Base-by-base conservation (phyloP, 2,329 filamentous ascomycete species). In the Pestalotiopsis sp. region DNA sequence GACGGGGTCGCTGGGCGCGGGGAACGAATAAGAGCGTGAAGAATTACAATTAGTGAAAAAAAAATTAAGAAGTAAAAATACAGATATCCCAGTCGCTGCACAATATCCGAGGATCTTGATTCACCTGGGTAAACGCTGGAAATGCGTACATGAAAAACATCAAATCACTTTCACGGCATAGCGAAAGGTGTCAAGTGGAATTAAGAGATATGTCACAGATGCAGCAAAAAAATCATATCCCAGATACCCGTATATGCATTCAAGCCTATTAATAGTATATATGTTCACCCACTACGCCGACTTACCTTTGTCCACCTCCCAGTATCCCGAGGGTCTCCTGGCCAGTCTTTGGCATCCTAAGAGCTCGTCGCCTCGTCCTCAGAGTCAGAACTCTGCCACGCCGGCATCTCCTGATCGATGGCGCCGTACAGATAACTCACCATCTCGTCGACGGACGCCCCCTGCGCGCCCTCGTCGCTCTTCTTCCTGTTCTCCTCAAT, bases 1-100 rank as follows among this genome's bases (percentile, higher is more conserved):
- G 17, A 64, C 60, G 20, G 45, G 52, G 17, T 36, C 27, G 41
- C 49, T 61, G 9, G 60, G 63, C 1, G 67, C 67, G 4, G 67
- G 52, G 11, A 49, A 36, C 31, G 52, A 5, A 17, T 56, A 7
- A 38, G 17, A 4, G n/a, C 36, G 20, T 11, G n/a, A 12, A 13
- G 45, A 52, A 52, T 52, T 52, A 52, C 20, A 23, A 23, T 23
- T 23, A 23, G 20, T 23, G 20, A 23, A 52, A 52, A n/a, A 57
- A 20, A 25, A 57, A 11, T 57, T 12, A 23, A 23, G 23, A 57
- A 25, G 7, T 57, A 1, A 31, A 7, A 31, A 31, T 31, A 31
- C 5, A 31, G 2, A 45, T 45, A 45, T 45, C 1, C 27, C 6
- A 7, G 6, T 31, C 27, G 7, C 5, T 7, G 6, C 6, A 31